Base-by-base conservation (phyloP, 2,329 filamentous ascomycete genomes). In the Colletotrichum chlorophyti region DNA sequence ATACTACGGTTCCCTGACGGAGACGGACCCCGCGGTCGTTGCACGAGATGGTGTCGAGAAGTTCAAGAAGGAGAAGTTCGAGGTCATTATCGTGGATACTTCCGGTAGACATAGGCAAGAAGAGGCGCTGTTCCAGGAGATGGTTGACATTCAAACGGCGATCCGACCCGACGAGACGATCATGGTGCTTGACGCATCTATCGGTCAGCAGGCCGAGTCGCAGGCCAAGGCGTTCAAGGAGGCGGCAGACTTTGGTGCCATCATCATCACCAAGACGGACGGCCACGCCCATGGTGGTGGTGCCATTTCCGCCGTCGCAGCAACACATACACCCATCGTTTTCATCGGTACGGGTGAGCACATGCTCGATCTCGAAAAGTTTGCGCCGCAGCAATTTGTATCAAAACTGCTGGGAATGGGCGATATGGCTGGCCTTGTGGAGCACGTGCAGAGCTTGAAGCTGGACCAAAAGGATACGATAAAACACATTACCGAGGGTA, bases 231-330 rank as follows among this genome's bases (percentile, higher is more conserved):
- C 95, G 0, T 99, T 99, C 85, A 99, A 99, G 74, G 93, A 96
- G 65, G 91, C 93, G 0, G 93, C 95, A 29, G 92, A 97, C 73
- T 99, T 98, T 67, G 95, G 95, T 70, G 93, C 95, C 64, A 99
- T 99, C 68, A 97, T 99, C 70, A 97, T 99, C 70, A 99, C 95
- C 49, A 99, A 99, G 80, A 98, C 94, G 0, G 95, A 99, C 71
- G 95, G 95, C 64, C 92, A 97, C 66, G 95, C 95, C 1, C 91
- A 91, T 42, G 95, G 95, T 67, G 95, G 95, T 81, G 95, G 95
- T 78, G 95, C 95, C 61, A 99, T 99, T 55, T 98, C 94, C 4
- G 95, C 95, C 9, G 95, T 99, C 55, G 95, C 95, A 1, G 95
- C 95, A 2, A 99, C 95, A 27, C 90, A 94, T 67, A 98, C 95